Percentiles rank a stretch among this genome's conserved stretches.
These are phyloP conservation scores for Raffaelea deltoideospora DNA, from an alignment of 2,329 filamentous ascomycete species.

Conservation along the genomic window DNA sequence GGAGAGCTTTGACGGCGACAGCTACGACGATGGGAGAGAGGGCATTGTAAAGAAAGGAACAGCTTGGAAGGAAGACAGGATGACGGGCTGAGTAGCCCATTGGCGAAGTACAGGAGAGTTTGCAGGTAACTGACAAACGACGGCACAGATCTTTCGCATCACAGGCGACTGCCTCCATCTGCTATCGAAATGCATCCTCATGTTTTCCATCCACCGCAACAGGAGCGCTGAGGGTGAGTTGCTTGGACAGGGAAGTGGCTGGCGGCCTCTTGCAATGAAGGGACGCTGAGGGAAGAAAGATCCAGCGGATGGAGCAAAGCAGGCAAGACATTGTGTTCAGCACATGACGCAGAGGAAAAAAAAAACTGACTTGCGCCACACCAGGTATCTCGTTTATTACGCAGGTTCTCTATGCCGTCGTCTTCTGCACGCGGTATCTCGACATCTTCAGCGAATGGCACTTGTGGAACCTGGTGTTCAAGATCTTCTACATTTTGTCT, in stretches of 20 bases:
- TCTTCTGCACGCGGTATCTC: slow-evolving; percentile 78
- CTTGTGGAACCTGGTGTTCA: slow-evolving; percentile 65
- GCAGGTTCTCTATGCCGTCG: slow-evolving; percentile 70
- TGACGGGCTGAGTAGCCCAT: too few relatives aligned
- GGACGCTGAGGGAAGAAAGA: too few relatives aligned
- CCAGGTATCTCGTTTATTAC: slow-evolving; percentile 79
- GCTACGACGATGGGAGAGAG: neutral
- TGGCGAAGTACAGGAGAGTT: too few relatives aligned
- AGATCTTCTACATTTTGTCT: slow-evolving; percentile 74
- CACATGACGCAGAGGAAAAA: too few relatives aligned
- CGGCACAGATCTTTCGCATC: slow-evolving; percentile 50
- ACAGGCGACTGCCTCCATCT: slow-evolving; percentile 75
- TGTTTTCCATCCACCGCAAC: slow-evolving; percentile 81
- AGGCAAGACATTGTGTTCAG: too few relatives aligned
- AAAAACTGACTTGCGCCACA: neutral
- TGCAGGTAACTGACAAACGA: slow-evolving; percentile 1
- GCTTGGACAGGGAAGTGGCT: too few relatives aligned
- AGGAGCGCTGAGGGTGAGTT: slow-evolving; percentile 61
- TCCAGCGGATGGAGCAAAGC: neutral
- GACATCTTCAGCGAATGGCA: slow-evolving; percentile 52
- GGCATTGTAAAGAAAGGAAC: neutral
- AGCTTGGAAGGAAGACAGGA: too few relatives aligned
- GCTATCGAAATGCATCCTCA: slow-evolving; percentile 75
- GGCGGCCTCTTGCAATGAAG: too few relatives aligned
- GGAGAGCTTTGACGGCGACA: neutral